Evolutionary conservation across 208 protist species (phyloP), one percentile per base, ranked within the genome.

Genomic region (Leishmania guyanensis): DNA sequence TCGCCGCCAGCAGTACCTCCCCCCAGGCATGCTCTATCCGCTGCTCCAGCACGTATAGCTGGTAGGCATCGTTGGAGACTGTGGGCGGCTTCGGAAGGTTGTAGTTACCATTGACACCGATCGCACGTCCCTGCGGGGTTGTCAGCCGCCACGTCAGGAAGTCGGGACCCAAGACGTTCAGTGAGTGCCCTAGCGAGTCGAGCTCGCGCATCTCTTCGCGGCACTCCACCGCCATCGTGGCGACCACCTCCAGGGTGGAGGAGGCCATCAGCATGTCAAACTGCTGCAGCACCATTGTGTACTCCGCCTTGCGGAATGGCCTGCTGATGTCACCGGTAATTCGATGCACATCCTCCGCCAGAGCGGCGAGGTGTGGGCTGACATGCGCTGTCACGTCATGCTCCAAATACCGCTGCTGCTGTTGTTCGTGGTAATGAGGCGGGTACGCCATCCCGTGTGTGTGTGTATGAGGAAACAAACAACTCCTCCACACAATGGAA

Each of bases 231-330:
- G 80, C 71, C 39, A 69, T 74, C 12, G 83, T 82, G 22, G 88
- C 85, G 3, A 92, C 80, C 60, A 78, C 69, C 62, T 82, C 62
- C 29, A 95, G 60, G 22, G 86, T 85, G 3, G 83, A 78, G n/a
- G 87, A 77, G 29, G 86, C 87, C 78, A 89, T 80, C 26, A 97
- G 72, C 74, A 93, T 87, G 75, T 97, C 94, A 79, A 94, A 97
- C 54, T 86, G 80, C 81, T 96, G 93, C 68, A 97, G 76, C 5
- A 94, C 92, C 65, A 87, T 82, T 39, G 86, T 87, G 58, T 90
- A 87, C 62, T 93, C 89, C 0, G 62, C 80, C 73, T 96, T 96
- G 72, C 89, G 88, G 39, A 83, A 88, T 0, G 82, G 74, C 6
- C 79, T 48, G 78, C 43, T 83, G 39, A 91, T 83, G 72, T 84